Base-by-base conservation (phyloP, 768 basidiomycete genomes). In the Boletus reticulatus region DNA sequence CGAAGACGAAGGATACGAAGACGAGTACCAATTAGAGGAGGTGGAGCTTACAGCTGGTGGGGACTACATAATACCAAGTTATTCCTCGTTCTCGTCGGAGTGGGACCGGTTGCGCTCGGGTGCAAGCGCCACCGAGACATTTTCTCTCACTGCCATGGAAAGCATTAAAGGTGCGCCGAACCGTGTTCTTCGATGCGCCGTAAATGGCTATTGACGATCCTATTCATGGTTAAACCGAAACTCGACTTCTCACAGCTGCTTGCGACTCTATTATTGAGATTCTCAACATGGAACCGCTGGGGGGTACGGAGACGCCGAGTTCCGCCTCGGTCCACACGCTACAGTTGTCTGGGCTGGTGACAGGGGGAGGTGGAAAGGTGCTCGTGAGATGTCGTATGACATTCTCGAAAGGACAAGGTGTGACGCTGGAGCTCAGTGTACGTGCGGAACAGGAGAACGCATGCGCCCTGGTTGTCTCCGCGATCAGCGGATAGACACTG, bases 1-100 rank as follows among this genome's bases (percentile, higher is more conserved):
- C 10, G 97, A 99, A 73, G 93, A 91, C 60, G 95, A 97, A 51
- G 97, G 97, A n/a, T 99, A 98, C 72, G 92, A 94, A 67, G 97
- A 98, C 75, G 96, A 98, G 73, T 99, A 99, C 73, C 92, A 93
- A 72, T 77, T 98, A 42, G 97, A 99, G 72, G 97, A 98, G 58
- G 84, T 97, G 53, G 97, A 98, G 70, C 78, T 99, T 50, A 87
- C 88, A 56, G 95, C 92, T 12, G 90, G 88, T 31, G 87, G 88
- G 3, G 96, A 98, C 76, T 99, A 96, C 72, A 91, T 99, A 66
- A 77, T 95, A 39, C 96, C 97, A n/a, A 94, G 83, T 62, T 98
- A 98, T 65, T 85, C 84, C 12, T 90, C 91, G 22, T 98, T 98
- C 74, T 81, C 85, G 52, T 81, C 89, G 48, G 97, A 99, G 76